Percentiles rank a stretch among this genome's conserved stretches.
Evolutionary conservation across 2,329 filamentous ascomycete genomes (phyloP).

Genomic region (Penicillium hesseltinei): DNA sequence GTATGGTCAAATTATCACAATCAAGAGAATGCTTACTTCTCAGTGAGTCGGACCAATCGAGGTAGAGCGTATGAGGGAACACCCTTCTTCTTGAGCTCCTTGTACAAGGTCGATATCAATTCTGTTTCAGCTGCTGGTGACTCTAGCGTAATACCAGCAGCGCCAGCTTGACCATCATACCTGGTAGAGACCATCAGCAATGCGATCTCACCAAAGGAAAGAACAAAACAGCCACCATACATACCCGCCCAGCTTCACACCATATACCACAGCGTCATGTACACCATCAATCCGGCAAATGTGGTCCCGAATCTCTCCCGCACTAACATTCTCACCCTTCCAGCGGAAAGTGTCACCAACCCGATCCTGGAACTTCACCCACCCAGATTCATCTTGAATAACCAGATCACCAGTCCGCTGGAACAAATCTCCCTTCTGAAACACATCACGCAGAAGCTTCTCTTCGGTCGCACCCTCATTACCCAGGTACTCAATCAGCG

Average conservation of each 20-base stretch:
- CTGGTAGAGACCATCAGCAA: slow-evolving; percentile 22
- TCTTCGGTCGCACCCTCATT: slow-evolving; percentile 45
- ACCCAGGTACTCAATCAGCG: slow-evolving; percentile 44
- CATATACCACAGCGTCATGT: slow-evolving; percentile 47
- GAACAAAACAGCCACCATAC: slow-evolving; percentile 3
- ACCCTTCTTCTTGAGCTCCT: slow-evolving; percentile 43
- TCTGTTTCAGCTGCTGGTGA: slow-evolving; percentile 28
- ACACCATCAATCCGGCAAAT: slow-evolving; percentile 43
- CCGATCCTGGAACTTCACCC: slow-evolving; percentile 48
- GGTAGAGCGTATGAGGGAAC: slow-evolving; percentile 49
- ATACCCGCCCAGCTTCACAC: slow-evolving; percentile 43
- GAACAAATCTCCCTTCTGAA: slow-evolving; percentile 47
- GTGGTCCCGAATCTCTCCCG: slow-evolving; percentile 47
- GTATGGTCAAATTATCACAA: background rate
- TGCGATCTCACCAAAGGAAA: background rate
- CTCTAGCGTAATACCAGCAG: slow-evolving; percentile 47
- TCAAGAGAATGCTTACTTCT: slow-evolving; percentile 39
- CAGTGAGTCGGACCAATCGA: slow-evolving; percentile 47
- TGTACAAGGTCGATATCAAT: slow-evolving; percentile 42
- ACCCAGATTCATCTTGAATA: slow-evolving; percentile 42
- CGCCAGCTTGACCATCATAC: slow-evolving; percentile 51
- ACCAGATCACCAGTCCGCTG: slow-evolving; percentile 49
- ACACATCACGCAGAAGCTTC: slow-evolving; percentile 46
- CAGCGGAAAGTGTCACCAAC: slow-evolving; percentile 42
- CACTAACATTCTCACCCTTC: slow-evolving; percentile 49